Evolutionary conservation across 345 rosid genomes (phyloP), one percentile per base, ranked within the genome.

Genomic region (Euphorbia lathyris): DNA sequence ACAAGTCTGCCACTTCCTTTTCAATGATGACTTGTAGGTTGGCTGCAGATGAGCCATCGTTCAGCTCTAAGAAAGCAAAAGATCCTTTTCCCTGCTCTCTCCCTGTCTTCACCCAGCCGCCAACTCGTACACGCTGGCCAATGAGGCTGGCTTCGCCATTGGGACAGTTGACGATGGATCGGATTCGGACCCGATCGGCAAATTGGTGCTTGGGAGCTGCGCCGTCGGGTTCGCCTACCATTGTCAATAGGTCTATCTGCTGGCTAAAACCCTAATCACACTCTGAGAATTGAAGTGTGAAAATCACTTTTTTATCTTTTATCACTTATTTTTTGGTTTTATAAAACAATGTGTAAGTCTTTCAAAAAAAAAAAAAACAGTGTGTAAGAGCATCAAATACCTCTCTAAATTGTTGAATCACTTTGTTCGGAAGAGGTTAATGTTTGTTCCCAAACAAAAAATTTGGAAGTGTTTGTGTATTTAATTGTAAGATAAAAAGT

Each of bases 51-150:
- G 99, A 86, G 13, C 99, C 99, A 19, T 94, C 99, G 72, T 86
- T 92, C 23, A 94, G 72, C 79, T 88, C 99, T 70, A 94, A 80
- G 71, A 94, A 94, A 0, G 98, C 96, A 53, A 94, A 94, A 0
- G 85, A 43, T 1, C 96, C 96, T 68, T 85, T 85, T 9, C 98
- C 98, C 75, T 94, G 97, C 71, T 86, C 94, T 13, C 98, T 86
- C 10, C 98, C 97, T 0, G 93, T 90, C 81, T 87, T 91, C 45
- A 91, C 99, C 99, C 92, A 92, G 1, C 99, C 97, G 23, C 92
- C 91, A 26, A 86, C 79, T 40, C 90, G 84, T 17, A 88, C 86
- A 0, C 83, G 81, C 71, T 82, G 86, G 7, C 99, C 97, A 1
- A 87, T 85, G 16, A 94, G 84, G n/a, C 86, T 82, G n/a, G 86